Base-by-base conservation (phyloP, 805 yeast species). In the Clavispora carvajalis region DNA sequence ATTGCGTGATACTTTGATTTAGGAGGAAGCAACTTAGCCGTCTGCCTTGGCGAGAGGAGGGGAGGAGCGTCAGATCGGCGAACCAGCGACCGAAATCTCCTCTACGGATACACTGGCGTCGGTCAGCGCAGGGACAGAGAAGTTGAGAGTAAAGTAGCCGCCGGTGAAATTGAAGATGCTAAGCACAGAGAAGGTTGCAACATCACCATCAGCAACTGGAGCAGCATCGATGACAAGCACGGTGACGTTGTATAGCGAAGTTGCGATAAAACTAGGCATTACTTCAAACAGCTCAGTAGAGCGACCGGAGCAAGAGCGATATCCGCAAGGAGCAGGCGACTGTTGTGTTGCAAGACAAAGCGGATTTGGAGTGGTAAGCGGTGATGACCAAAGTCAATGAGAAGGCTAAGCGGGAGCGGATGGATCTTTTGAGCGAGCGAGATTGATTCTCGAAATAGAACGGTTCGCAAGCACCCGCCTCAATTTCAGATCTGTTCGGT, bases 51-150 rank as follows among this genome's bases (percentile, higher is more conserved):
- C 51, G 17, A 7, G 16, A 8, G 65, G 65, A 23, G 60, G 48
- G 13, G 58, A 51, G 22, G 60, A 52, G 48, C 65, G 53, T 58
- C 63, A 54, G 22, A 60, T 44, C 21, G 63, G 57, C 28, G 30
- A 41, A 12, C 47, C 58, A 33, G 44, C 62, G 21, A 59, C 41
- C 18, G 45, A 41, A 18, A 60, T 40, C 40, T 60, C 63, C 23
- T 54, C 53, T 15, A 60, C 51, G 7, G 36, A 29, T 7, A 33
- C n/a, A 18, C 36, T 11, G 12, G 45, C 43, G 12, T 43, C 42
- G 33, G 49, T 49, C 34, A 36, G 33, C 26, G 55, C 58, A 9
- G 25, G 41, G 28, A 51, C 47, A 33, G 62, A 46, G 41, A 60
- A 45, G 37, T 60, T 59, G 37, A 60, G 51, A n/a, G 57, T 52